These are phyloP conservation scores for Hypericum perforatum DNA, from an alignment of 345 rosid genomes.

Conservation along the genomic window DNA sequence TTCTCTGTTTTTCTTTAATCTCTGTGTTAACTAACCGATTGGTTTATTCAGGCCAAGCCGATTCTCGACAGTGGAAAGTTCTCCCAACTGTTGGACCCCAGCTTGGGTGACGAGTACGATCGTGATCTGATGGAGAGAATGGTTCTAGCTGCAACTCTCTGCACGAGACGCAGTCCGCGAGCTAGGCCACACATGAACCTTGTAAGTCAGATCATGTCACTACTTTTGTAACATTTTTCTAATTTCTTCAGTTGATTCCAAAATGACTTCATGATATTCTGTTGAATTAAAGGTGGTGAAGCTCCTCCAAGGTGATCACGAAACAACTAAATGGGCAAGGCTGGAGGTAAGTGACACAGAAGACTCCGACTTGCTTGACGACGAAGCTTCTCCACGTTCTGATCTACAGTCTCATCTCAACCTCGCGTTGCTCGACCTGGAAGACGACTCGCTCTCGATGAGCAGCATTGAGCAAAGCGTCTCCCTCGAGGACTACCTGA, in stretches of 20 bases:
- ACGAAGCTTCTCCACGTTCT: slow-evolving; percentile 8
- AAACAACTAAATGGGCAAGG: slow-evolving; percentile 21
- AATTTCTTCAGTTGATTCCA: not conserved
- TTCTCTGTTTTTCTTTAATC: not conserved
- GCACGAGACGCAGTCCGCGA: slow-evolving; percentile 15
- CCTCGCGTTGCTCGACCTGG: slow-evolving; percentile 26
- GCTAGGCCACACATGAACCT: slow-evolving; percentile 23
- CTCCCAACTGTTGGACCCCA: slow-evolving; percentile 18
- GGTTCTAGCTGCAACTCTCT: slow-evolving; percentile 25
- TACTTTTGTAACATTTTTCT: not conserved
- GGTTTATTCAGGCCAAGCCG: slow-evolving; percentile 20
- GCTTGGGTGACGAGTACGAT: slow-evolving; percentile 19
- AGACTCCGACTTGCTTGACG: slow-evolving; percentile 14
- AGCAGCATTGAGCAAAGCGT: slow-evolving; percentile 36
- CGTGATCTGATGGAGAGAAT: slow-evolving; percentile 20
- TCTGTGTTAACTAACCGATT: slow-evolving; percentile 8
- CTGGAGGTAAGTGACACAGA: slow-evolving; percentile 11
- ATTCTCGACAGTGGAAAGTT: slow-evolving; percentile 17
- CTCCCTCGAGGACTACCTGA: slow-evolving; percentile 29
- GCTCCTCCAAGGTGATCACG: slow-evolving; percentile 22
- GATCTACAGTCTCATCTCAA: slow-evolving; percentile 19
- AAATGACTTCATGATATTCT: not conserved
- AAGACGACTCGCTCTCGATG: slow-evolving; percentile 21
- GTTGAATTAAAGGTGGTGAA: slow-evolving; percentile 11
- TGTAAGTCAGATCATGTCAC: slow-evolving; percentile 7